A percentile compares a stretch with the other conserved stretches of the same genome.
Evolutionary conservation across 768 basidiomycete genomes (phyloP).

Genomic region (Collybia sordida): DNA sequence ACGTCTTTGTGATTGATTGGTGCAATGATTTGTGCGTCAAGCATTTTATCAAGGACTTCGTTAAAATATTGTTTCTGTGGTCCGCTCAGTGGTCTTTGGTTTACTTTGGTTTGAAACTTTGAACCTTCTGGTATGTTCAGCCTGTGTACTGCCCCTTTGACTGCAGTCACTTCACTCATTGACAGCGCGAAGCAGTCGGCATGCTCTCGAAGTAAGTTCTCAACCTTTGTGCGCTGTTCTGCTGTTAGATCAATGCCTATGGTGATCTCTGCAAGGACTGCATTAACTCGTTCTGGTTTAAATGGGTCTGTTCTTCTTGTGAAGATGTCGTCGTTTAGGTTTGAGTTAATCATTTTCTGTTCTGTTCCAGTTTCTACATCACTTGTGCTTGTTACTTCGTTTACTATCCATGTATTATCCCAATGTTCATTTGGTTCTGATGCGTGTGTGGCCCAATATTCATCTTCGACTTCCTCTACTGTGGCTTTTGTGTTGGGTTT

Average conservation of each 20-base stretch:
- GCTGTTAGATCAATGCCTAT: conserved; percentile 29
- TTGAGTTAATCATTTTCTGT: not conserved
- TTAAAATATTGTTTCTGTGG: conserved; percentile 30
- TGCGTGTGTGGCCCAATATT: too few relatives aligned
- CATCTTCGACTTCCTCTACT: too few relatives aligned
- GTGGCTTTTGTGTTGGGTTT: not conserved
- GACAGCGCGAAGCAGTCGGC: conserved; percentile 40
- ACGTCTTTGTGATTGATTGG: conserved; percentile 29
- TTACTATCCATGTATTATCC: conserved; percentile 5
- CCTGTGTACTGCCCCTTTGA: conserved; percentile 29
- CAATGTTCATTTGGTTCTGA: not conserved
- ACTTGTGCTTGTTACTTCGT: not conserved
- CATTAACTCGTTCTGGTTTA: conserved; percentile 16
- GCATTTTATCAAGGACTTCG: conserved; percentile 30
- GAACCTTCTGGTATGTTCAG: conserved; percentile 29
- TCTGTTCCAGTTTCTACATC: not conserved
- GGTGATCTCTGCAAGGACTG: conserved; percentile 16
- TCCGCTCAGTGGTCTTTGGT: conserved; percentile 28
- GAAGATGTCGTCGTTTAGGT: conserved; percentile 8
- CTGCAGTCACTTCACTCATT: conserved; percentile 31
- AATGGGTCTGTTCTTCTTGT: conserved; percentile 26
- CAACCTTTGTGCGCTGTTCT: conserved; percentile 20
- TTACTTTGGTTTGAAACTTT: conserved; percentile 28
- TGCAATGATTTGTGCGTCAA: conserved; percentile 30
- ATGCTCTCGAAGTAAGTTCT: conserved; percentile 20